Base-by-base conservation (phyloP, 202 grass and related monocot species). In the Bolboschoenoplectus hybrid region DNA sequence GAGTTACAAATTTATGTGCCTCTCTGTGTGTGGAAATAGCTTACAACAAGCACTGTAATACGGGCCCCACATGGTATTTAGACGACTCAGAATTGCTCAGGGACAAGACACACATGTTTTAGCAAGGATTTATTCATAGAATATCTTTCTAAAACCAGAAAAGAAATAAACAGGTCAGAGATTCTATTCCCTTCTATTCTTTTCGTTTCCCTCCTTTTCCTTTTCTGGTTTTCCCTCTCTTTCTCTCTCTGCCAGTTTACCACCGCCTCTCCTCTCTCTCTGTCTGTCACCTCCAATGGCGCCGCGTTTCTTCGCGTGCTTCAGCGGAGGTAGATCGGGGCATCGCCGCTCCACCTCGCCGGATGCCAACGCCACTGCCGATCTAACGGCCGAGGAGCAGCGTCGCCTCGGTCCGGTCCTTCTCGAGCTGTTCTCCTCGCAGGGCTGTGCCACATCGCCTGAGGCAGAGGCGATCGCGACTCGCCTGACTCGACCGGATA, bases 391-490 rank as follows among this genome's bases (percentile, higher is more conserved):
- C 9, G 83, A 87, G 51, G 89, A 82, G 80, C 83, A 87, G 81
- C 72, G 81, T 1, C 84, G 83, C 67, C 90, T 91, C 79, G 91
- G 93, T 0, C 93, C 93, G 6, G 93, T 98, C 55, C 78, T 98
- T 52, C 72, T 98, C 85, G 95, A 98, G 93, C 89, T 98, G 57
- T 98, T 98, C 93, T 89, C 72, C 44, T 98, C 95, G 72, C 93
- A 95, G 86, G 93, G 93, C 0, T 95, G 95, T 74, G 95, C 39
- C 2, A 79, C 91, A n/a, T 95, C 95, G 6, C 89, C 91, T 0
- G 93, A 94, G 63, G 95, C 95, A 1, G 93, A 98, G 87, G 90
- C 87, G 8, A 84, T 95, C 86, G 91, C 20, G 52, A 85, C 91
- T 38, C 72, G 91, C 16, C 74, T 98, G 49, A 90, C 85, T 12